phyloP scores from a whole-genome alignment of 306 rosid species.

The Astragalus glycyphyllos region DNA sequence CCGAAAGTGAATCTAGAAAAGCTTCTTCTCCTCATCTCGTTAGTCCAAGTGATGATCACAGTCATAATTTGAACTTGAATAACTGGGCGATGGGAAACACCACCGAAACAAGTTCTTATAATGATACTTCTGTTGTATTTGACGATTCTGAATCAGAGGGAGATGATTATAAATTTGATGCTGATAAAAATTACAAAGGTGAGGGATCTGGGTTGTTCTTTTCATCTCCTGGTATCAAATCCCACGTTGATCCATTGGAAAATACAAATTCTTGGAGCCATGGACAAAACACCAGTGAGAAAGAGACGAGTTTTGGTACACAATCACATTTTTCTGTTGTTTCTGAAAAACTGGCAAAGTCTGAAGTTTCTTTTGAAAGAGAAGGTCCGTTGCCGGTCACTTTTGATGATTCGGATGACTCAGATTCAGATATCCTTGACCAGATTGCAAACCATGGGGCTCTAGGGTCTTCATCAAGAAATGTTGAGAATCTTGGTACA shows the following conservation, averaged over 20 bases:
- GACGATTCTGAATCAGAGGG: slow-evolving; percentile 81
- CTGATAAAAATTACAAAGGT: slow-evolving; percentile 47
- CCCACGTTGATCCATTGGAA: slow-evolving; percentile 50
- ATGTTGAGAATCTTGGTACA: slow-evolving; percentile 43
- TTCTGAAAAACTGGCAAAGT: slow-evolving; percentile 55
- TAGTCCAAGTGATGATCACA: slow-evolving; percentile 49
- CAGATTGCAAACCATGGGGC: slow-evolving; percentile 49
- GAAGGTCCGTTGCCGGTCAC: slow-evolving; percentile 59
- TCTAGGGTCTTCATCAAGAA: slow-evolving; percentile 53
- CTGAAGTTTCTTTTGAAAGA: slow-evolving; percentile 56
- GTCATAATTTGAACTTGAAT: slow-evolving; percentile 45
- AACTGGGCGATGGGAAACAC: slow-evolving; percentile 38
- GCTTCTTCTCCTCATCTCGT: slow-evolving; percentile 54
- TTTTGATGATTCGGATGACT: slow-evolving; percentile 84
- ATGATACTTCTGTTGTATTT: slow-evolving; percentile 57
- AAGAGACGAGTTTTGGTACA: slow-evolving; percentile 48
- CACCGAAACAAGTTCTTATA: slow-evolving; percentile 49
- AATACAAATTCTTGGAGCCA: slow-evolving; percentile 54
- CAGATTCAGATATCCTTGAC: slow-evolving; percentile 59
- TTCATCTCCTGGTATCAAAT: slow-evolving; percentile 52
- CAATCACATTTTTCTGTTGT: slow-evolving; percentile 49
- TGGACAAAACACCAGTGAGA: slow-evolving; percentile 48
- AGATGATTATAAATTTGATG: slow-evolving; percentile 54
- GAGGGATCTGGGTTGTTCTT: slow-evolving; percentile 54
- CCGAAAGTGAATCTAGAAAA: slow-evolving; percentile 48